phyloP scores from a whole-genome alignment of 2,329 filamentous ascomycete genomes.

The Epichloe hybrida region DNA sequence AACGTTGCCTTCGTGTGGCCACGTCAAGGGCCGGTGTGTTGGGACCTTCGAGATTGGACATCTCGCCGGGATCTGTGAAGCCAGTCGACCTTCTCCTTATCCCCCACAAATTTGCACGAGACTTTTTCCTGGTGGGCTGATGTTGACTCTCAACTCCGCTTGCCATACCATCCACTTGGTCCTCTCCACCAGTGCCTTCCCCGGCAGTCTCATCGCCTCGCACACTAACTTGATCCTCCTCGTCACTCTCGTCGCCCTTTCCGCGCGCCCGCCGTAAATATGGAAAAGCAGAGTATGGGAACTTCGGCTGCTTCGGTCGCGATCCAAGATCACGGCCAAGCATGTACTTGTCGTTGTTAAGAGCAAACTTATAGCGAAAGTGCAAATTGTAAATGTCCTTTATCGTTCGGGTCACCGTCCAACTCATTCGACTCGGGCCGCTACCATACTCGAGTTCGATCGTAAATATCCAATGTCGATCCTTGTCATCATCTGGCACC shows the following conservation, averaged over 20 bases:
- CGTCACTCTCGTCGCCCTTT: constrained; percentile 66
- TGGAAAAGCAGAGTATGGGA: constrained; percentile 79
- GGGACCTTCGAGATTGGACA: constrained; percentile 25
- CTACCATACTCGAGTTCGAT: constrained; percentile 95
- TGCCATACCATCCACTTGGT: constrained; percentile 38
- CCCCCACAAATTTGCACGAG: constrained; percentile 39
- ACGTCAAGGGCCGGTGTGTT: constrained; percentile 34
- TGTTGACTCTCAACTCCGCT: constrained; percentile 21
- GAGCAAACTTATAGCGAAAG: constrained; percentile 79
- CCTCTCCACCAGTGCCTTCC: constrained; percentile 44
- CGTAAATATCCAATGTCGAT: constrained; percentile 72
- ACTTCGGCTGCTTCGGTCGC: constrained; percentile 72
- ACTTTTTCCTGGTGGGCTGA: constrained; percentile 30
- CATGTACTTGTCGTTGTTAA: constrained; percentile 71
- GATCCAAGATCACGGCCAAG: constrained; percentile 53
- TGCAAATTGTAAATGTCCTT: constrained; percentile 88
- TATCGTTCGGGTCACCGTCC: constrained; percentile 79
- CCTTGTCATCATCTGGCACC: constrained; percentile 47
- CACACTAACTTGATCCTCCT: constrained; percentile 42
- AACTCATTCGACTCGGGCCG: constrained; percentile 90
- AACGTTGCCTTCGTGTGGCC: constrained; percentile 35
- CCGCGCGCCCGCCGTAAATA: constrained; percentile 73
- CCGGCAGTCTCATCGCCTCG: constrained; percentile 32
- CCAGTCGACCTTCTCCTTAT: constrained; percentile 41
- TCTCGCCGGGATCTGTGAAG: constrained; percentile 31